A percentile compares a stretch with the other conserved stretches of the same genome.
These are phyloP conservation scores for Fusarium napiforme DNA, from an alignment of 2,329 filamentous ascomycete genomes.

Conservation along the genomic window DNA sequence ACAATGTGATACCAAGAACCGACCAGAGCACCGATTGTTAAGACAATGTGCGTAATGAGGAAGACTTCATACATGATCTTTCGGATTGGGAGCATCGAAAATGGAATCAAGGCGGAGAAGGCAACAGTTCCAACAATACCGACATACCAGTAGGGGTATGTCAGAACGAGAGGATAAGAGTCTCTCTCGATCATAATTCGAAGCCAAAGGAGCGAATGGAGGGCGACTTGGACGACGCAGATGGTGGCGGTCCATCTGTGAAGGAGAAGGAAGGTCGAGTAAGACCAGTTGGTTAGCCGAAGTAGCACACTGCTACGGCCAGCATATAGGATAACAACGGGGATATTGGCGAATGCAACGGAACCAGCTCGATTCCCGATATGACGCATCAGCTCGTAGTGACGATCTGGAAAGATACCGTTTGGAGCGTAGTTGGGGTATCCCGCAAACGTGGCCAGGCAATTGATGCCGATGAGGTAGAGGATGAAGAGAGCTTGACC, in stretches of 20 bases:
- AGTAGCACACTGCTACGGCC: constrained; percentile 61
- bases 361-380: constrained; percentile 55
- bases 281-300: constrained; percentile 60
- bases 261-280: constrained; percentile 59
- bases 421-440: constrained; percentile 46
- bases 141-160: constrained; percentile 56
- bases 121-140: constrained; percentile 54
- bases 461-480: constrained; percentile 53
- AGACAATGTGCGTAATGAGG: constrained; percentile 54
- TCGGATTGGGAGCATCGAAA: constrained; percentile 52
- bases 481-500: constrained; percentile 58
- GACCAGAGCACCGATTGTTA: constrained; percentile 55
- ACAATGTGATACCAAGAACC: constrained; percentile 57
- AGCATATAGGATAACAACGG: constrained; percentile 57
- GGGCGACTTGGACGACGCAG: constrained; percentile 55
- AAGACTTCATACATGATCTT: constrained; percentile 57
- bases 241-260: constrained; percentile 62
- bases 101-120: constrained; percentile 46
- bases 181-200: constrained; percentile 46
- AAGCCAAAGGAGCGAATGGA: constrained; percentile 59
- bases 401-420: constrained; percentile 39
- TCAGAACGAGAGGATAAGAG: constrained; percentile 44
- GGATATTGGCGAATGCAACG: constrained; percentile 54
- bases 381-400: constrained; percentile 47
- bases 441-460: constrained; percentile 47